Percentiles rank a stretch among this genome's conserved stretches.
phyloP scores from a whole-genome alignment of 2,329 filamentous ascomycete species.

The Apiospora hydei region DNA sequence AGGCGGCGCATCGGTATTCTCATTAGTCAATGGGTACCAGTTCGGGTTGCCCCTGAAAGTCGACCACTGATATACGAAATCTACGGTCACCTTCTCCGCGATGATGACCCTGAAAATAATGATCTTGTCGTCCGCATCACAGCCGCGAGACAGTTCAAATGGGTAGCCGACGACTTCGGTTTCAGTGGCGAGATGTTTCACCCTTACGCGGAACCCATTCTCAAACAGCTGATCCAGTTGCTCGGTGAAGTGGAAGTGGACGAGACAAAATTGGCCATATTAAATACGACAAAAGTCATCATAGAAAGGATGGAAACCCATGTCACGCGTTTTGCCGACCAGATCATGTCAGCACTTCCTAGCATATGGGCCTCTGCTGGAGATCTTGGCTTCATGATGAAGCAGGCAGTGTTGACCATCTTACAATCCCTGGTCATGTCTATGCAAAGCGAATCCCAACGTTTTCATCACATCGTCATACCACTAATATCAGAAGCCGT shows the following conservation, averaged over 20 bases:
- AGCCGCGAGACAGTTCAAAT: constrained; percentile 83
- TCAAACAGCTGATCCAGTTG: constrained; percentile 78
- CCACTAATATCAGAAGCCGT: constrained; percentile 84
- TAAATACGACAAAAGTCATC: constrained; percentile 84
- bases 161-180: constrained; percentile 83
- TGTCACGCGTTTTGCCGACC: constrained; percentile 73
- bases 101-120: constrained; percentile 74
- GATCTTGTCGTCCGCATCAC: constrained; percentile 93
- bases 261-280: constrained; percentile 88
- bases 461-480: constrained; percentile 81
- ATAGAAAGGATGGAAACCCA: constrained; percentile 83
- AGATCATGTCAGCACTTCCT: constrained; percentile 82
- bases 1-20: constrained; percentile 88
- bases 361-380: constrained; percentile 85
- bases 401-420: constrained; percentile 89
- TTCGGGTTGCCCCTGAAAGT: constrained; percentile 74
- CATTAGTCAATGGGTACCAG: constrained; percentile 86
- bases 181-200: constrained; percentile 78
- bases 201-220: constrained; percentile 76
- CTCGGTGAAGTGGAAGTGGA: constrained; percentile 80
- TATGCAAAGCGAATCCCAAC: constrained; percentile 78
- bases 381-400: constrained; percentile 85
- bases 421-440: constrained; percentile 85
- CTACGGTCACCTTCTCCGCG: constrained; percentile 84
- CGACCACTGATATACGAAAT: constrained; percentile 84